phyloP scores from a whole-genome alignment of 2,329 filamentous ascomycete genomes.

The Diaporthe sp. region DNA sequence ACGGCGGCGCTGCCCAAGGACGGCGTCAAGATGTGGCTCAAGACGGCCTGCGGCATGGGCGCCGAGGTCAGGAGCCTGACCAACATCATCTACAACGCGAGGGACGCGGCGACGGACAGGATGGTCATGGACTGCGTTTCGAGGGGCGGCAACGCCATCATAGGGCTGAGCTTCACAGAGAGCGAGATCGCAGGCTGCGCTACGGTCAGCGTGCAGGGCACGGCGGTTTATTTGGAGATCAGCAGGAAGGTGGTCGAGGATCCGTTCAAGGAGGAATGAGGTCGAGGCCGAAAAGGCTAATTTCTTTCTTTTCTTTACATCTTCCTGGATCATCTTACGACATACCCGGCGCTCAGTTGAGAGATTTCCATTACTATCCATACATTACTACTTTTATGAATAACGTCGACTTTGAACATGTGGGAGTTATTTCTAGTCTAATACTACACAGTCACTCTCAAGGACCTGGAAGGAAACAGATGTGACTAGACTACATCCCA shows the following conservation, averaged over 20 bases:
- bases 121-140: conserved; percentile 69
- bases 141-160: conserved; percentile 72
- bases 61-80: conserved; percentile 74
- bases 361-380: not conserved
- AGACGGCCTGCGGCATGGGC: conserved; percentile 58
- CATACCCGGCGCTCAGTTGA: conserved; percentile 15
- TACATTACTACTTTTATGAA: not conserved
- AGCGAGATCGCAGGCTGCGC: conserved; percentile 58
- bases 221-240: conserved; percentile 31
- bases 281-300: not conserved
- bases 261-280: conserved; percentile 25
- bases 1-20: conserved; percentile 35
- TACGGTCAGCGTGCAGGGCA: conserved; percentile 33
- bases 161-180: conserved; percentile 71
- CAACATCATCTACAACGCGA: conserved; percentile 69
- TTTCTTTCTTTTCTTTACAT: not conserved
- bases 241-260: conserved; percentile 16
- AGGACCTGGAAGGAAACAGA: not conserved
- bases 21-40: conserved; percentile 36
- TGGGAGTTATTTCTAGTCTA: not conserved
- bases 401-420: not conserved
- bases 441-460: conserved; percentile 1
- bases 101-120: conserved; percentile 70
- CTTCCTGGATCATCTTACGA: not conserved
- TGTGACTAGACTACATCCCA: not conserved